Evolutionary conservation across 495 filamentous ascomycete species (phyloP).

Genomic region (Parathielavia hyrcaniae): DNA sequence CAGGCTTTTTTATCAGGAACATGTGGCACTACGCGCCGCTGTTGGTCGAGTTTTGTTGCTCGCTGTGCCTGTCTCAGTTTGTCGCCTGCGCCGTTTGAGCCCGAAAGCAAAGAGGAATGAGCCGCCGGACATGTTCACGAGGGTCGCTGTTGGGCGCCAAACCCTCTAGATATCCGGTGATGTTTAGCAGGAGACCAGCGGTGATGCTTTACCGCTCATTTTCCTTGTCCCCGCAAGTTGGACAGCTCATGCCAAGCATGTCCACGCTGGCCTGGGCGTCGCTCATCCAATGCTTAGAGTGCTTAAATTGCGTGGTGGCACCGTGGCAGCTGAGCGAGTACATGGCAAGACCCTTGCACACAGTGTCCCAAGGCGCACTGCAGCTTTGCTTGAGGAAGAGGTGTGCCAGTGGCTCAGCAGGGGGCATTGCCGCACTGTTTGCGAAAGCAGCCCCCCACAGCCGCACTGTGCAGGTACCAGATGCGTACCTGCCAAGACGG

Average conservation of each 20-base stretch:
- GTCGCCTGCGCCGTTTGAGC: background rate
- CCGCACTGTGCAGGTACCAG: too few relatives aligned
- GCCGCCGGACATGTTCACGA: background rate
- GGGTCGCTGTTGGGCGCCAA: background rate
- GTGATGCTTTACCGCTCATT: conserved; percentile 5
- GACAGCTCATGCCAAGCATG: conserved; percentile 1
- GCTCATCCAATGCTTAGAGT: background rate
- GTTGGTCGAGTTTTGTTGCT: background rate
- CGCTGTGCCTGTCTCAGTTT: conserved; percentile 3
- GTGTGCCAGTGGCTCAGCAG: too few relatives aligned
- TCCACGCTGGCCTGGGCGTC: background rate
- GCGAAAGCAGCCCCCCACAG: too few relatives aligned
- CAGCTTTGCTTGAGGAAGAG: background rate
- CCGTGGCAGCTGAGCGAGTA: background rate
- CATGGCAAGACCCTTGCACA: background rate
- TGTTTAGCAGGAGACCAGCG: background rate
- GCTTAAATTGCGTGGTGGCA: background rate
- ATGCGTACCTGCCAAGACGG: too few relatives aligned
- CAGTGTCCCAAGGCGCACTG: background rate
- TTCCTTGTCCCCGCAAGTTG: background rate
- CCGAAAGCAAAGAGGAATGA: too few relatives aligned
- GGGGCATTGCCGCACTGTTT: too few relatives aligned
- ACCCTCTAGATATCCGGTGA: background rate
- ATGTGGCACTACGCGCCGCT: background rate
- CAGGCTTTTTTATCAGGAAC: background rate